phyloP scores from a whole-genome alignment of 1,139 yeast genomes.

The Lodderomyces theae region DNA sequence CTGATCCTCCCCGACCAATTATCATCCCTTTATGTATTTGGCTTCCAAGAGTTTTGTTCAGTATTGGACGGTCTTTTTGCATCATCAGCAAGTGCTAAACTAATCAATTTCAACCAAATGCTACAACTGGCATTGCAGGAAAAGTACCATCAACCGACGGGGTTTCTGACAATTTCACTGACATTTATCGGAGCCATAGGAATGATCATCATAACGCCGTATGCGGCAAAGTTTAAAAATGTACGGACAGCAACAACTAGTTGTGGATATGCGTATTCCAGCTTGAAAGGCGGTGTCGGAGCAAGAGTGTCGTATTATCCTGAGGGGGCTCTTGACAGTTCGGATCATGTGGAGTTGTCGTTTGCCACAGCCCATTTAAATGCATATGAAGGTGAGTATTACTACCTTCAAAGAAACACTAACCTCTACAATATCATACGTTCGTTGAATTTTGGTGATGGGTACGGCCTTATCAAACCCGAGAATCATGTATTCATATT shows the following conservation, averaged over 20 bases:
- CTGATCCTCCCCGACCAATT: constrained; percentile 31
- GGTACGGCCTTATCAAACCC: constrained; percentile 54
- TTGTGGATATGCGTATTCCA: constrained; percentile 60
- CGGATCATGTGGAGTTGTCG: constrained; percentile 41
- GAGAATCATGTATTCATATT: constrained; percentile 61
- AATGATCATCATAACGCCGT: constrained; percentile 51
- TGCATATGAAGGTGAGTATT: constrained; percentile 67
- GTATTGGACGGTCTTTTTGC: constrained; percentile 60
- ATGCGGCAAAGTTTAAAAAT: constrained; percentile 29
- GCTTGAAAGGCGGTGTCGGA: constrained; percentile 75
- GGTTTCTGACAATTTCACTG: constrained; percentile 46
- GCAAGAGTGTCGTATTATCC: constrained; percentile 44
- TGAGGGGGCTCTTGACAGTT: constrained; percentile 15
- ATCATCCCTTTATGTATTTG: constrained; percentile 58
- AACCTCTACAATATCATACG: constrained; percentile 52
- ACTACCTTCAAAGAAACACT: constrained; percentile 48
- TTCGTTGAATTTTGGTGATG: constrained; percentile 60
- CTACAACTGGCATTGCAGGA: constrained; percentile 39
- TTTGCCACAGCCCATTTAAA: constrained; percentile 70
- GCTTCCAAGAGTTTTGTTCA: constrained; percentile 72
- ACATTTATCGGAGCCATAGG: constrained; percentile 67
- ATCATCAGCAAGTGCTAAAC: constrained; percentile 32
- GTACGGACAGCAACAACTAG: constrained; percentile 35
- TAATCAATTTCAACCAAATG: constrained; percentile 40
- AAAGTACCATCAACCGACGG: constrained; percentile 24